phyloP scores from a whole-genome alignment of 1,284 basidiomycete species.

The Ganoderma leucocontextum region DNA sequence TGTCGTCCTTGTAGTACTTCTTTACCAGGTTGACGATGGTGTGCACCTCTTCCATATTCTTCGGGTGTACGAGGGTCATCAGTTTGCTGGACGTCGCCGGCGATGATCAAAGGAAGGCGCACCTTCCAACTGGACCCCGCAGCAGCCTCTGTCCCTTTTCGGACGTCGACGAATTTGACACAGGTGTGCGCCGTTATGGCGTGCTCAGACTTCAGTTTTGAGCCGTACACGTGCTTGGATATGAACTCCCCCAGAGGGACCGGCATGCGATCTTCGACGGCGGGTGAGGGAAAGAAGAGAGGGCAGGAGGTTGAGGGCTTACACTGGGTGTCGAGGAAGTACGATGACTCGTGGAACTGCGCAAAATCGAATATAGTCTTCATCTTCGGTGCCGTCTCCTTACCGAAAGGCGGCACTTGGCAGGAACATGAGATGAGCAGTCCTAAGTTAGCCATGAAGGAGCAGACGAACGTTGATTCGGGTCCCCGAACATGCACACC shows the following conservation, averaged over 20 bases:
- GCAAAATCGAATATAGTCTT: constrained; percentile 55
- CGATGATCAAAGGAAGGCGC: constrained; percentile 17
- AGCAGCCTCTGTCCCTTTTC: constrained; percentile 46
- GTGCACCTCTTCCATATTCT: constrained; percentile 54
- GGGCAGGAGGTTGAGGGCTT: constrained; percentile 17
- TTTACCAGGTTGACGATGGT: constrained; percentile 49
- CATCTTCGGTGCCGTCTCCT: constrained; percentile 47
- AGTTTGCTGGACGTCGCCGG: not conserved
- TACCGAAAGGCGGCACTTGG: constrained; percentile 57
- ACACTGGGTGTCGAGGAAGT: constrained; percentile 57
- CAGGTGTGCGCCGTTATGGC: constrained; percentile 37
- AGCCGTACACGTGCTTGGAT: constrained; percentile 51
- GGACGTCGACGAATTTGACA: constrained; percentile 50
- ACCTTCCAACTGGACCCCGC: constrained; percentile 54
- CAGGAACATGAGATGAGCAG: not conserved
- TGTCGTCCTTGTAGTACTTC: constrained; percentile 36
- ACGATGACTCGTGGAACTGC: constrained; percentile 44
- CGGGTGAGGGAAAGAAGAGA: not conserved
- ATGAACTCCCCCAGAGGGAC: constrained; percentile 55
- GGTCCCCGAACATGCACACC: constrained; percentile 55
- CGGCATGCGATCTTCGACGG: constrained; percentile 57
- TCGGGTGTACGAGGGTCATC: not conserved
- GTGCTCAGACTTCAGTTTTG: constrained; percentile 48
- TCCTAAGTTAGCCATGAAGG: not conserved
- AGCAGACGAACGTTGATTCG: constrained; percentile 53